These are phyloP conservation scores for Trichoderma pleuroti DNA, from an alignment of 2,329 filamentous ascomycete genomes.

Conservation along the genomic window DNA sequence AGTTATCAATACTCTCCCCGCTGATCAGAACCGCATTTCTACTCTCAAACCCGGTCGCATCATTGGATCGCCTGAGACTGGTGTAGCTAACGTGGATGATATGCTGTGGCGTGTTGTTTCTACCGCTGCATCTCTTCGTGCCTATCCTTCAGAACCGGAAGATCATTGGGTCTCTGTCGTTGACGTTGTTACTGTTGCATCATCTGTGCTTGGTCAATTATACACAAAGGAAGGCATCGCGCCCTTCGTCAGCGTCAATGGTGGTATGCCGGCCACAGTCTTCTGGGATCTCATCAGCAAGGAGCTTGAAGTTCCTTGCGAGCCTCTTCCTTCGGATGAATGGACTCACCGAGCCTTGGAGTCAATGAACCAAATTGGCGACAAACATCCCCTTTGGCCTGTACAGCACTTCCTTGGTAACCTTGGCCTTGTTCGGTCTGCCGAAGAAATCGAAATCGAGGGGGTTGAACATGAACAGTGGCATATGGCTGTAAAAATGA, in stretches of 20 bases:
- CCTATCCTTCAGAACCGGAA: slow-evolving; percentile 11
- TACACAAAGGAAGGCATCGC: neutral
- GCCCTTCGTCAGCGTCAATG: slow-evolving; percentile 20
- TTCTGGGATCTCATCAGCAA: slow-evolving; percentile 25
- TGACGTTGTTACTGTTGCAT: slow-evolving; percentile 22
- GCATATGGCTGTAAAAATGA: slow-evolving; percentile 10
- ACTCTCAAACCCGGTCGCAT: slow-evolving; percentile 27
- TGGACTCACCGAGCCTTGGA: slow-evolving; percentile 21
- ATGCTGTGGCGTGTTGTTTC: slow-evolving; percentile 25
- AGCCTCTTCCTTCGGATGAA: slow-evolving; percentile 18
- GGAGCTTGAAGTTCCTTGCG: slow-evolving; percentile 20
- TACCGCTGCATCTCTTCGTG: slow-evolving; percentile 19
- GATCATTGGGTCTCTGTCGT: slow-evolving; percentile 22
- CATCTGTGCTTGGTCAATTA: slow-evolving; percentile 18
- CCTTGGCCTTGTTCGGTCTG: neutral
- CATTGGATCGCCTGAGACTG: slow-evolving; percentile 23
- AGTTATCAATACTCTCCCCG: neutral
- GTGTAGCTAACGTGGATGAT: slow-evolving; percentile 27
- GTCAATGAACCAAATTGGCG: slow-evolving; percentile 19
- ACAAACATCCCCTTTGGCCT: slow-evolving; percentile 27
- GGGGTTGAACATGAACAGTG: neutral
- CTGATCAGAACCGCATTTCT: slow-evolving; percentile 19
- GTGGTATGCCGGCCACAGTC: slow-evolving; percentile 20
- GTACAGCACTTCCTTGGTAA: slow-evolving; percentile 26
- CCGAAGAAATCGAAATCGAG: neutral